Conservation (phyloP, 345 rosid species). For the Rhizophora apiculata region DNA sequence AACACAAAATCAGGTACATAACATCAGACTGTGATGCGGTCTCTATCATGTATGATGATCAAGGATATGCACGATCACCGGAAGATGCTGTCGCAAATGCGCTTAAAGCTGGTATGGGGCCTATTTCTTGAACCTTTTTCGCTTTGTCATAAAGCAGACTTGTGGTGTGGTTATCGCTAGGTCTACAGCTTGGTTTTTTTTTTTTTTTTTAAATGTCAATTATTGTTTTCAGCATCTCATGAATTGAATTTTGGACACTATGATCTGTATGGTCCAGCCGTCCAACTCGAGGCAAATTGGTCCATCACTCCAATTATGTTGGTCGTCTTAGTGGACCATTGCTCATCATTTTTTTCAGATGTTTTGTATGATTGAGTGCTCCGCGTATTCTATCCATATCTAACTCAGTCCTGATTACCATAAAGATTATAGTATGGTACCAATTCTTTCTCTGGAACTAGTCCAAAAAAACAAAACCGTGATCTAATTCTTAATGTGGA, state of each 20-base stretch:
- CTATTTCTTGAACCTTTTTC: constrained; percentile 3
- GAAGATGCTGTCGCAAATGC: constrained; percentile 82
- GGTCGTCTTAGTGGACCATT: neutral
- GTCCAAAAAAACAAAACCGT: no score
- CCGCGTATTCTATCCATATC: no score
- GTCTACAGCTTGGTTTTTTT: neutral
- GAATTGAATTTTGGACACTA: neutral
- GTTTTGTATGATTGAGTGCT: neutral
- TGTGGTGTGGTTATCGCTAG: constrained; percentile 4
- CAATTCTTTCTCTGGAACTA: no score
- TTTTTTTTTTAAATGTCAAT: neutral
- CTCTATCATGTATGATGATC: constrained; percentile 50
- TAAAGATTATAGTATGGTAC: no score
- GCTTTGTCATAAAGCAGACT: neutral
- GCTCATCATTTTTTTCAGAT: neutral
- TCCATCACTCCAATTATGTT: neutral
- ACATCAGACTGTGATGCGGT: constrained; percentile 92
- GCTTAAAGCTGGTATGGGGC: constrained; percentile 67
- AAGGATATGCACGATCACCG: constrained; percentile 66
- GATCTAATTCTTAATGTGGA: no score
- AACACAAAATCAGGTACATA: constrained; percentile 52
- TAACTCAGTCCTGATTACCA: no score
- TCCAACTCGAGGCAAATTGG: neutral
- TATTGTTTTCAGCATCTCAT: neutral
- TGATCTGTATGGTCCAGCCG: constrained; percentile 4